phyloP scores from a whole-genome alignment of 1,284 basidiomycete genomes.

The Pseudozyma thailandica region DNA sequence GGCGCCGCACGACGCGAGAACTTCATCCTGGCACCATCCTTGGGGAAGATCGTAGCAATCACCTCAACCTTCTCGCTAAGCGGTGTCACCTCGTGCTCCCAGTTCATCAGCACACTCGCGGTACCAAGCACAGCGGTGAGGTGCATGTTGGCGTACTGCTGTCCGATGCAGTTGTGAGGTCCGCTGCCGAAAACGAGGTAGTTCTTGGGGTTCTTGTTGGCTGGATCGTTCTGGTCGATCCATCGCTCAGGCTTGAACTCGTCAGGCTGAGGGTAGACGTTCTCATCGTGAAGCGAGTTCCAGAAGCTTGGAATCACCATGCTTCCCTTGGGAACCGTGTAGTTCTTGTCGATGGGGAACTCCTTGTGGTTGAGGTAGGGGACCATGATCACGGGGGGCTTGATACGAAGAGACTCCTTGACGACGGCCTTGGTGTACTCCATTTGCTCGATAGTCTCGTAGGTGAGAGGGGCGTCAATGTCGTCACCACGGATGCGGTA shows the following conservation, averaged over 20 bases:
- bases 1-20: constrained; percentile 70
- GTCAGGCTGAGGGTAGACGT: constrained; percentile 88
- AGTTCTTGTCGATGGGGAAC: constrained; percentile 89
- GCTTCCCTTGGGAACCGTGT: constrained; percentile 88
- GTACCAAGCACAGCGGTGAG: constrained; percentile 85
- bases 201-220: constrained; percentile 89
- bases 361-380: constrained; percentile 90
- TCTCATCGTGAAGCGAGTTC: constrained; percentile 85
- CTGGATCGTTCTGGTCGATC: constrained; percentile 86
- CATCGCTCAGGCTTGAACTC: constrained; percentile 88
- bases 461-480: constrained; percentile 80
- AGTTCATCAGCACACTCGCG: constrained; percentile 85
- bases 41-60: constrained; percentile 80
- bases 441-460: constrained; percentile 93
- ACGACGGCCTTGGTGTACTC: constrained; percentile 89
- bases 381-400: constrained; percentile 82
- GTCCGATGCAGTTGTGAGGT: constrained; percentile 83
- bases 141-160: constrained; percentile 93
- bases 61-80: constrained; percentile 78
- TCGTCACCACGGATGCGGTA: constrained; percentile 83
- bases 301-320: constrained; percentile 99
- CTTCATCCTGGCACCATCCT: constrained; percentile 86
- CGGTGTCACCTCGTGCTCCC: constrained; percentile 85
- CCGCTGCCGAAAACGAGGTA: constrained; percentile 96
- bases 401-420: constrained; percentile 88